Conservation (phyloP, 1,139 yeast species). For the Blastobotrys raffinosifermentans region DNA sequence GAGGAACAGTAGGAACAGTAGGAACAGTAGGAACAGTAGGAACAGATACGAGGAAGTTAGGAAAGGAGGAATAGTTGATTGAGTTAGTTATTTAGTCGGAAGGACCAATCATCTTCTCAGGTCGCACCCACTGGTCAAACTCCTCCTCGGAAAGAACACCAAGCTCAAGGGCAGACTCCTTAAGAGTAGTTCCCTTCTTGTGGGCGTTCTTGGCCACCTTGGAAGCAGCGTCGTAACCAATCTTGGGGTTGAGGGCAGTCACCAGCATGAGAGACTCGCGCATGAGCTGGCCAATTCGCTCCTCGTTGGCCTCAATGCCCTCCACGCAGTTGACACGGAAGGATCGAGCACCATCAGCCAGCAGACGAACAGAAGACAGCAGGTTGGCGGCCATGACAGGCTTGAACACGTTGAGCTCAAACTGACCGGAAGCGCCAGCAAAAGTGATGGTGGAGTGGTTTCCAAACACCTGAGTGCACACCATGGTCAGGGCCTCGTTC, state of each 20-base stretch:
- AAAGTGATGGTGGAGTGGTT: slow-evolving; percentile 92
- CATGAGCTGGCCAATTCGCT: slow-evolving; percentile 77
- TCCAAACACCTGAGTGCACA: slow-evolving; percentile 95
- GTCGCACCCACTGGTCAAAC: slow-evolving; percentile 95
- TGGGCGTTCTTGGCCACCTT: slow-evolving; percentile 98
- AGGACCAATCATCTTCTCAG: slow-evolving; percentile 98
- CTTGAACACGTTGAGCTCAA: slow-evolving; percentile 95
- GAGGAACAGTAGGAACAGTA: too few species aligned
- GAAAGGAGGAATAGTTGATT: too few species aligned
- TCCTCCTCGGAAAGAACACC: slow-evolving; percentile 76
- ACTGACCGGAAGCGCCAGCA: slow-evolving; percentile 98
- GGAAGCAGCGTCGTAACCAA: slow-evolving; percentile 95
- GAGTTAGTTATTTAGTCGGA: slow-evolving; percentile 27
- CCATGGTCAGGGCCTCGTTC: slow-evolving; percentile 98
- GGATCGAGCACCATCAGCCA: slow-evolving; percentile 84
- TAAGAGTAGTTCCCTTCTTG: slow-evolving; percentile 93
- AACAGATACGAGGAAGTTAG: too few species aligned
- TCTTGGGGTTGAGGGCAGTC: slow-evolving; percentile 97
- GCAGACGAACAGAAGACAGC: slow-evolving; percentile 75
- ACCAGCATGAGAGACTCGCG: slow-evolving; percentile 97
- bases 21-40: too few species aligned
- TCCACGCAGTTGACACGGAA: slow-evolving; percentile 94
- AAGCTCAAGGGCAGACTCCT: slow-evolving; percentile 88
- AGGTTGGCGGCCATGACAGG: slow-evolving; percentile 92
- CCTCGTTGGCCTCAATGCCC: slow-evolving; percentile 84